These are phyloP conservation scores for Lycium ferocissimum DNA, from an alignment of 257 asterid species.

Conservation along the genomic window DNA sequence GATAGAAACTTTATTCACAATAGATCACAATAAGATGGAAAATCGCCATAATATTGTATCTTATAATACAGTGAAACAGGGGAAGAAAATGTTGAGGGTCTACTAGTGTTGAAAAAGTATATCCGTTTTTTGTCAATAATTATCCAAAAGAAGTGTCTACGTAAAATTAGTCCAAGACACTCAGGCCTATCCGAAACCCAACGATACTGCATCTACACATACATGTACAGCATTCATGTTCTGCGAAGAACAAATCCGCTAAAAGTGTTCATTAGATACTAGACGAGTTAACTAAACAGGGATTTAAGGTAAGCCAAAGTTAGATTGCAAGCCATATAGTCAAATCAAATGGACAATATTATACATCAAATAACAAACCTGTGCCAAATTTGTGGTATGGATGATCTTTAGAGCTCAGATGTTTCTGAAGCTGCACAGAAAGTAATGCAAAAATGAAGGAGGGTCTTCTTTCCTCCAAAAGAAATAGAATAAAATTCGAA, in stretches of 20 bases:
- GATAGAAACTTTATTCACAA: too few relatives aligned
- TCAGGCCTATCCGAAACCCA: background rate
- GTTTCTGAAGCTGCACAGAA: slow-evolving; percentile 85
- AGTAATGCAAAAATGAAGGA: background rate
- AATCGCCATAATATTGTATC: background rate
- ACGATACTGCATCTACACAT: background rate
- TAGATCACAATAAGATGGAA: too few relatives aligned
- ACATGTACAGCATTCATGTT: background rate
- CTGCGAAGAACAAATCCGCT: background rate
- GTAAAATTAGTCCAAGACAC: background rate
- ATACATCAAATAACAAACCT: slow-evolving; percentile 55
- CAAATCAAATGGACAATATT: slow-evolving; percentile 17
- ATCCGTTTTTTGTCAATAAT: background rate
- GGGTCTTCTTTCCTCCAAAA: slow-evolving; percentile 17
- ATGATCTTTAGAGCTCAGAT: slow-evolving; percentile 74
- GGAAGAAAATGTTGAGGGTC: background rate
- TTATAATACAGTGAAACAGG: background rate
- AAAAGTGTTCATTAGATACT: background rate
- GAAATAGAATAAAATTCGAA: background rate
- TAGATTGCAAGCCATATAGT: slow-evolving; percentile 17
- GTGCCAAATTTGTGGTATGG: slow-evolving; percentile 99
- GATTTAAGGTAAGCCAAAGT: slow-evolving; percentile 17
- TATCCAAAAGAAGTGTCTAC: background rate
- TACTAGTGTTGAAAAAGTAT: background rate
- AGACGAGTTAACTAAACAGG: background rate